Base-by-base conservation (phyloP, 306 rosid species). In the Acacia acuminata region DNA sequence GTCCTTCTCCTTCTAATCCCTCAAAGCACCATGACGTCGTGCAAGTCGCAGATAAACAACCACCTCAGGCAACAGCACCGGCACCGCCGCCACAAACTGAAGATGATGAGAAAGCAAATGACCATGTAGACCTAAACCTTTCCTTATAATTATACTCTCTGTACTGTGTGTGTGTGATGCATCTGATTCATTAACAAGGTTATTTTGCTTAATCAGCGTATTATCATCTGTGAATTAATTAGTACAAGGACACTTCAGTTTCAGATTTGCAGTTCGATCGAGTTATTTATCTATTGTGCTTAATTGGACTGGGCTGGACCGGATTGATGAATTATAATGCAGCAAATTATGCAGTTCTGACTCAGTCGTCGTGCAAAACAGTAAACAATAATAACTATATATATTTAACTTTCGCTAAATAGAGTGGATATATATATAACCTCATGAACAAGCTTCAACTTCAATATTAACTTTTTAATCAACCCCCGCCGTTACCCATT, bases 101-200 rank as follows among this genome's bases (percentile, higher is more conserved):
- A 76, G 80, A 84, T 19, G 40, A 84, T 51, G 91, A 70, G 34
- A 87, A 79, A 74, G 70, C 47, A 71, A 82, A 79, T 61, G 66
- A 82, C 40, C 51, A 38, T 77, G 69, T 93, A 77, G 93, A 93
- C 87, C 89, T 93, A 43, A 89, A 83, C n/a, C 97, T 93, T 85
- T 88, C 96, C 76, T 84, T 93, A 75, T 93, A 79, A 82, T 14
- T 45, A 25, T 69, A 73, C 14, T 75, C 4, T 53, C 55, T 63
- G 8, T 60, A 24, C 55, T 63, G 8, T 60, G 34, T 71, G n/a
- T 50, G 34, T 13, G 3, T 3, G 4, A 47, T 13, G 19, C 0
- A 45, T 45, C 19, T 14, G 63, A 45, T 79, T 68, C 75, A 40
- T 44, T 75, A 48, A 75, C 81, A 43, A 45, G 19, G 30, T 34